These are phyloP conservation scores for Ambrosia hybrid DNA, from an alignment of 140 eudicot species.

Conservation along the genomic window DNA sequence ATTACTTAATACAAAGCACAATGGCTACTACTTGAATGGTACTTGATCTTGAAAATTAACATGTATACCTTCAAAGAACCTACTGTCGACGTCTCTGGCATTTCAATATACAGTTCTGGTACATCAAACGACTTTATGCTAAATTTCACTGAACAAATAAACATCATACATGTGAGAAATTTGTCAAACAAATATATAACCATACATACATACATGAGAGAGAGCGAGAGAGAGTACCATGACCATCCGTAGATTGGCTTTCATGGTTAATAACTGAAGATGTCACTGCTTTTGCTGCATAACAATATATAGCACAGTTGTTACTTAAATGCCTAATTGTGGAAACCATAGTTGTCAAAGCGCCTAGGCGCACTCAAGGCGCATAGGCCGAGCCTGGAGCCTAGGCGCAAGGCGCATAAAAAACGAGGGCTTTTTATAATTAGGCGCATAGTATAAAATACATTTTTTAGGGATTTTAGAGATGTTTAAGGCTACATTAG, in stretches of 20 bases:
- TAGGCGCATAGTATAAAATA: too few relatives aligned
- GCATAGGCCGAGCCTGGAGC: too few relatives aligned
- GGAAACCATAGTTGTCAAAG: neutral
- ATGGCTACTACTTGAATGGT: neutral
- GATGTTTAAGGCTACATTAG: too few relatives aligned
- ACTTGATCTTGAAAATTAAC: too few relatives aligned
- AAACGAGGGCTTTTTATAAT: too few relatives aligned
- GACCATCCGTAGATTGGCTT: constrained; percentile 42
- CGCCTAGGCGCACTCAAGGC: too few relatives aligned
- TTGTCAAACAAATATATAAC: neutral
- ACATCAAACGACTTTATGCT: constrained; percentile 86
- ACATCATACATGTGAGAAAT: constrained; percentile 30
- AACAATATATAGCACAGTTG: constrained; percentile 10
- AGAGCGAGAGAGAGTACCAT: constrained; percentile 34
- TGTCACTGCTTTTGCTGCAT: constrained; percentile 44
- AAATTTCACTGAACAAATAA: constrained; percentile 63
- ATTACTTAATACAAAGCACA: constrained; percentile 8
- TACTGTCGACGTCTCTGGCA: constrained; percentile 86
- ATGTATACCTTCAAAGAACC: constrained; percentile 79
- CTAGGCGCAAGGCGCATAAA: too few relatives aligned
- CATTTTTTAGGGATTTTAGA: too few relatives aligned
- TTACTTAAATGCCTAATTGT: neutral
- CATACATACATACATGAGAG: neutral
- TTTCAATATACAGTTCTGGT: constrained; percentile 89
- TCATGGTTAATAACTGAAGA: constrained; percentile 38